Evolutionary conservation across 345 rosid species (phyloP), one percentile per base, ranked within the genome.

Genomic region (Lumnitzera littorea): DNA sequence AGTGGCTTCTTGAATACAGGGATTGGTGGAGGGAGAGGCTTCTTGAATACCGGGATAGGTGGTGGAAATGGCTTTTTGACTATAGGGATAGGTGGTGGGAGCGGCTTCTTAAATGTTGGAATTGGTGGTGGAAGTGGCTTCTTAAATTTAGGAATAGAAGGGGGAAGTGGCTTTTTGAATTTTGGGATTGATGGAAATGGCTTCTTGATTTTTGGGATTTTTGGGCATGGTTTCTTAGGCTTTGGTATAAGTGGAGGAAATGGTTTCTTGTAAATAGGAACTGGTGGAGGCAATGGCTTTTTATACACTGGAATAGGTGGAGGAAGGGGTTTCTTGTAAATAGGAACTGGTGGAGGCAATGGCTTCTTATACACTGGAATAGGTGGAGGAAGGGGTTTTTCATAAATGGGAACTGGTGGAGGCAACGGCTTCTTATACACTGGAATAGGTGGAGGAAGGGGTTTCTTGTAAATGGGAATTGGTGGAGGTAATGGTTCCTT

Each of bases 101-200:
- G 46, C 13, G 6, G 16, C 24, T 61, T 61, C 11, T 46, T 61
- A 2, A 62, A 50, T 10, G 31, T 66, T 16, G 69, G 59, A 20
- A 46, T 12, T 0, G 71, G 72, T 15, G 69, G 65, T 0, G 66
- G 72, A 13, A 61, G 73, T 1, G 62, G 52, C 17, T 46, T 48
- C 62, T 67, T 57, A 43, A 61, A 58, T 23, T 63, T 3, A 5
- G 77, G 71, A 6, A 62, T 56, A 5, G 80, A 73, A n/a, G 85
- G 54, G 3, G 51, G 62, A 46, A 46, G 13, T 13, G 43, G 43
- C 43, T 36, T 36, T 9, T 36, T 9, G 43, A 36, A 4, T 36
- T 5, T 36, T 9, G 43, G 43, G 11, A 62, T 56, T 10, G 80
- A 46, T n/a, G 51, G 62, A 20, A 17, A 9, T 13, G 43, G 43